Base-by-base conservation (phyloP, 345 rosid genomes). In the Gossypium stocksii region DNA sequence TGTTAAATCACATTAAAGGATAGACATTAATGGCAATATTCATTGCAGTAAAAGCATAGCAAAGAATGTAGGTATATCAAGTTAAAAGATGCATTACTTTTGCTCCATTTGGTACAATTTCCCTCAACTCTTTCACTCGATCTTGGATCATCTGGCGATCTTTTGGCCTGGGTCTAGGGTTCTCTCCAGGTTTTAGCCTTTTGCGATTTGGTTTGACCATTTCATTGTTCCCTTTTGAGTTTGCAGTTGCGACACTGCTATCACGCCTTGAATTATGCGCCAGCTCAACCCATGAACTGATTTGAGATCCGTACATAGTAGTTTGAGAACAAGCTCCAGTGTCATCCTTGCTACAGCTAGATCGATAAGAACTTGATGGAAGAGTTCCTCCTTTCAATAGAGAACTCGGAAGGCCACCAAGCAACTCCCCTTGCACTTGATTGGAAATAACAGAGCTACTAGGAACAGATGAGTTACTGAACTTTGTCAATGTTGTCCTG, bases 71-170 rank as follows among this genome's bases (percentile, higher is more conserved):
- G 43, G 64, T 17, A 74, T 27, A 67, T 65, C 34, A 58, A 76
- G 67, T 10, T 38, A 70, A 70, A 34, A 74, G 78, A 58, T 51
- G 48, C 20, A 79, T 82, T 95, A 95, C 99, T 75, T 95, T 95
- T 52, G 97, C 89, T 22, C 97, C 97, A 72, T 89, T 93, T 15
- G 99, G 99, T 68, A 95, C 94, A 73, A 95, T 91, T 85, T 95
- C 99, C 22, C 98, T 89, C 88, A 95, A 74, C 85, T 95, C 99
- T 82, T 95, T 95, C 49, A 95, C 97, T 54, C 98, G 94, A 81
- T 95, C 99, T 85, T 95, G 99, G 69, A 95, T 95, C 98, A 95
- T 90, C 74, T 95, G 99, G 7, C 99, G 94, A 85, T 95, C 99
- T 85, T 93, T 95, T 20, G 99, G 99, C 87, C 98, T 90, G 48